Evolutionary conservation across 2,329 filamentous ascomycete species (phyloP).

Genomic region (Xylariales sp.): DNA sequence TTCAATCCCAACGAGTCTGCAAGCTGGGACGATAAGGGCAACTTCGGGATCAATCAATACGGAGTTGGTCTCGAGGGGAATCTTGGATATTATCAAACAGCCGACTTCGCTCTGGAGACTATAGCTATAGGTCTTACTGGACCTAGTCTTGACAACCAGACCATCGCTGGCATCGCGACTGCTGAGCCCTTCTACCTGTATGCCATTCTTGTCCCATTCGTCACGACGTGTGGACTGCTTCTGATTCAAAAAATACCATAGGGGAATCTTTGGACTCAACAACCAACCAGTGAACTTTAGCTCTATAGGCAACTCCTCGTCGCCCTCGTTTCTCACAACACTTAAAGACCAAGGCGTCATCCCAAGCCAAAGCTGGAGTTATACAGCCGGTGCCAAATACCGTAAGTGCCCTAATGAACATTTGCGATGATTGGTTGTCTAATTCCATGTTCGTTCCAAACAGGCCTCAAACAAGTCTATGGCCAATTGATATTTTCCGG

Average conservation of each 20-base stretch:
- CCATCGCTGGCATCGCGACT: slow-evolving; percentile 27
- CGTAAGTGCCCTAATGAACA: slow-evolving; percentile 25
- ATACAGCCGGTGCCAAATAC: slow-evolving; percentile 36
- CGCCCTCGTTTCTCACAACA: slow-evolving; percentile 30
- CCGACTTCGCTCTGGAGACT: slow-evolving; percentile 24
- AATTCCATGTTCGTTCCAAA: no score
- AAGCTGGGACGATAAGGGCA: slow-evolving; percentile 28
- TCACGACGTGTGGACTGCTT: neutral
- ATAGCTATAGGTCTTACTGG: slow-evolving; percentile 27
- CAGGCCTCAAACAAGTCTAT: slow-evolving; percentile 31
- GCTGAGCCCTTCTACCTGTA: slow-evolving; percentile 33
- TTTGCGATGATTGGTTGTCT: no score
- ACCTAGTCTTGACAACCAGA: slow-evolving; percentile 27
- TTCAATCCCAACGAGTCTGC: slow-evolving; percentile 31
- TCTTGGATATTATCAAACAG: slow-evolving; percentile 28
- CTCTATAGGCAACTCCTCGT: slow-evolving; percentile 30
- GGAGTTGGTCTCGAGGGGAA: slow-evolving; percentile 33
- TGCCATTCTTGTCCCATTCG: slow-evolving; percentile 11
- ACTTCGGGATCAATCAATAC: slow-evolving; percentile 30
- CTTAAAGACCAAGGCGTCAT: slow-evolving; percentile 32
- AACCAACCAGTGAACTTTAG: slow-evolving; percentile 33
- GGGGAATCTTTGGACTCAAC: slow-evolving; percentile 34
- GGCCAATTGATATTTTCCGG: slow-evolving; percentile 36
- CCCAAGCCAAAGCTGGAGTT: slow-evolving; percentile 37
- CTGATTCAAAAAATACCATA: slow-evolving; percentile 14